These are phyloP conservation scores for Calvatia gigantea DNA, from an alignment of 768 basidiomycete genomes.

Conservation along the genomic window DNA sequence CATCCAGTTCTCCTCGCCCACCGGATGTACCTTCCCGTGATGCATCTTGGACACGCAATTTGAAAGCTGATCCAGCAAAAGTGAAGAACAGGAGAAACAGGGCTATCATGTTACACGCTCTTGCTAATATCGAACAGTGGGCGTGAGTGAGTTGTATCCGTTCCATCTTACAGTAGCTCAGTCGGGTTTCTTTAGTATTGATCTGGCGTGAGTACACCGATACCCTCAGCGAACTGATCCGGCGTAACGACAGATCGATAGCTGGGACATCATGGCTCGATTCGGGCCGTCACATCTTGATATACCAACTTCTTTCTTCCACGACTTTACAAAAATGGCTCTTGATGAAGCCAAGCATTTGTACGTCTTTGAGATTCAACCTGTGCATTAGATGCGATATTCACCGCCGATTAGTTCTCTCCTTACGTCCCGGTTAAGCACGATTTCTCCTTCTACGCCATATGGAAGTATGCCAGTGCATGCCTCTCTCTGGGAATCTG, in stretches of 20 bases:
- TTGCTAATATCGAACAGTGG: conserved; percentile 88
- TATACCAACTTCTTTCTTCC: conserved; percentile 72
- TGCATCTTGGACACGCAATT: conserved; percentile 42
- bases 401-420: conserved; percentile 37
- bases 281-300: conserved; percentile 60
- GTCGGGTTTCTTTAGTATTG: conserved; percentile 42
- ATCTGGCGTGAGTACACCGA: conserved; percentile 55
- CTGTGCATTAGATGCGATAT: neutral
- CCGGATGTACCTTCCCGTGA: conserved; percentile 67
- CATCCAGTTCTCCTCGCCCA: conserved; percentile 43
- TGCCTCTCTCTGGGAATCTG: conserved; percentile 79
- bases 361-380: conserved; percentile 22
- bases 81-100: conserved; percentile 59
- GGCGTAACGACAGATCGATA: conserved; percentile 19
- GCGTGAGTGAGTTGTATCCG: conserved; percentile 49
- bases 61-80: conserved; percentile 52
- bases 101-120: conserved; percentile 74
- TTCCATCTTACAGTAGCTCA: neutral
- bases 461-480: conserved; percentile 77
- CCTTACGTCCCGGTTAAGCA: conserved; percentile 56
- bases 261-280: conserved; percentile 82
- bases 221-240: neutral
- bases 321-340: conserved; percentile 81
- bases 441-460: conserved; percentile 59
- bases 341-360: conserved; percentile 88